Base-by-base conservation (phyloP, 139 green algal species). In the Eudorina sp. region DNA sequence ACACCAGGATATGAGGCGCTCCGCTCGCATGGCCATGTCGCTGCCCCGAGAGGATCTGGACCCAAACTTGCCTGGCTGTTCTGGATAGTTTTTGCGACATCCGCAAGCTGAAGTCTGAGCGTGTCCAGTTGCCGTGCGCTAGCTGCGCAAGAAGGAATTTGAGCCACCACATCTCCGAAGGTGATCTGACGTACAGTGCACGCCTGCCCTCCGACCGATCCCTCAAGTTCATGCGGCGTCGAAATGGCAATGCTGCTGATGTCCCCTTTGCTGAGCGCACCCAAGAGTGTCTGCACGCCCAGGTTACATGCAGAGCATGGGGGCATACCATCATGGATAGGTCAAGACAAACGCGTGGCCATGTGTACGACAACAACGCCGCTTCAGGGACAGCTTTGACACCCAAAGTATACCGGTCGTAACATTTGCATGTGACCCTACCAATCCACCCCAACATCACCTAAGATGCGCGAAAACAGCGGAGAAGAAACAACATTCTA, bases 21-120 rank as follows among this genome's bases (percentile, higher is more conserved):
- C n/a, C n/a, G n/a, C n/a, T n/a, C n/a, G n/a, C n/a, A n/a, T n/a
- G n/a, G n/a, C n/a, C n/a, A n/a, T n/a, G n/a, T n/a, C n/a, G n/a
- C n/a, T n/a, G n/a, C n/a, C n/a, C n/a, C n/a, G n/a, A n/a, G n/a
- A n/a, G n/a, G n/a, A n/a, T n/a, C n/a, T n/a, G n/a, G n/a, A n/a
- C n/a, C n/a, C n/a, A n/a, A 38, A 53, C 78, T 74, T 40, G 29
- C 78, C 78, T 85, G 55, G 53, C 78, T 73, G 55, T 3, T 13
- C 27, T 38, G n/a, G 2, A 85, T 64, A 25, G 66, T 1, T 1
- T 53, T 40, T 16, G 38, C 41, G 13, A 86, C 41, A 14, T 86
- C 60, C 18, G 25, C 23, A 29, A 86, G 60, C 41, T 64, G 80
- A n/a, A 29, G 60, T 31, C 14, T 38, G 11, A 86, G 41, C 4